Conservation (phyloP, 345 rosid genomes). For the Psidium friedrichsthalianum region DNA sequence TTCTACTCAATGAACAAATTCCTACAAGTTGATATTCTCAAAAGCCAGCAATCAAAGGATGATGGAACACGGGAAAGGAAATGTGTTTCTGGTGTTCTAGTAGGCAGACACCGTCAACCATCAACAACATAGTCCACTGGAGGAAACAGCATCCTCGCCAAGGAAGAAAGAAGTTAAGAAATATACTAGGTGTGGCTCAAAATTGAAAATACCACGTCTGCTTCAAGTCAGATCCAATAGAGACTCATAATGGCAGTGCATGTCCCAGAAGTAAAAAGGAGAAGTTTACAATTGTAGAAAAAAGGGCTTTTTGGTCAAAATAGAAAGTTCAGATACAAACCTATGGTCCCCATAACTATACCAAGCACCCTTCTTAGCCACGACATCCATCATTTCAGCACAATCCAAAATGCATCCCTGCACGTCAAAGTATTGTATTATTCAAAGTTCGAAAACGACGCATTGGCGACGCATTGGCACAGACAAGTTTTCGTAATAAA, state of each 20-base stretch:
- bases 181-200: not conserved
- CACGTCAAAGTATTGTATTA: constrained; percentile 5
- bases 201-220: not conserved
- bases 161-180: not conserved
- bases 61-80: not conserved
- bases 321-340: constrained; percentile 17
- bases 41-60: not conserved
- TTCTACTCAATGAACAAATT: not conserved
- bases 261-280: not conserved
- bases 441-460: not conserved
- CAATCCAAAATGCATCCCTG: constrained; percentile 92
- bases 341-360: constrained; percentile 88
- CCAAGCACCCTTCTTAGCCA: constrained; percentile 91
- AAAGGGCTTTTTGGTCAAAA: not conserved
- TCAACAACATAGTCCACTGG: not conserved
- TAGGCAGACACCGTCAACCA: not conserved
- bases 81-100: not conserved
- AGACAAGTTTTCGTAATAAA: not conserved
- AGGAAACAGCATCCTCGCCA: not conserved
- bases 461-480: not conserved
- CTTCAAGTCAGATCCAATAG: not conserved
- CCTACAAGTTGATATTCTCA: not conserved
- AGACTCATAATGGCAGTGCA: not conserved
- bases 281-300: not conserved
- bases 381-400: constrained; percentile 77